Base-by-base conservation (phyloP, 2,329 filamentous ascomycete species). In the Cadophora gregata region DNA sequence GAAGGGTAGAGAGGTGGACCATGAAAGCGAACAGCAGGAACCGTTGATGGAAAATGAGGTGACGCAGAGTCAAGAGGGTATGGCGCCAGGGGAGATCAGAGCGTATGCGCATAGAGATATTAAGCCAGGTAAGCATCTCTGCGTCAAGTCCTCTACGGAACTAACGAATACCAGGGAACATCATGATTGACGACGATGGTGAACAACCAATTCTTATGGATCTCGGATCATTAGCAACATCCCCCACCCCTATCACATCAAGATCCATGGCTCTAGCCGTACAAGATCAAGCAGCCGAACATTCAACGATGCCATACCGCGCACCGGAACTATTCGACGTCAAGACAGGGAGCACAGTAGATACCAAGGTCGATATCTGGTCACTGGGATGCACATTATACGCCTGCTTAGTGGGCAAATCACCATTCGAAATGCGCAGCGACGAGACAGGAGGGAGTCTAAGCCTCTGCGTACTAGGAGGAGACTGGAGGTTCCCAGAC, bases 331-430 rank as follows among this genome's bases (percentile, higher is more conserved):
- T 99, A 68, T 99, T 99, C 79, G 96, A 99, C 78, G 96, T 98
- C 65, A 97, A 97, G 81, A 97, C 93, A 3, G 95, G 93, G 69
- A 90, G 90, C 59, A 88, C 93, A 60, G 91, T 99, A 76, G 96
- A 98, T 80, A 97, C 94, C 14, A 97, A 97, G 78, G 93, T 97
- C 48, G 96, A 99, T 79, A 97, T 99, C 71, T 99, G 96, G 96
- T 97, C 93, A 19, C 82, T 99, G 25, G 96, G 96, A 61, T 98
- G 96, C 83, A 98, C 96, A n/a, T 84, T 99, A 53, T 99, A 97
- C 80, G 96, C 96, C 45, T 98, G 96, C 76, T 85, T 99, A 10
- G 93, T 98, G 31, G 96, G 96, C 71, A 98, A 99, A 80, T 96
- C 92, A 16, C 96, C 96, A 1, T 99, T 99, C 75, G 96, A 99